Base-by-base conservation (phyloP, 768 basidiomycete species). In the Pisolithus orientalis region DNA sequence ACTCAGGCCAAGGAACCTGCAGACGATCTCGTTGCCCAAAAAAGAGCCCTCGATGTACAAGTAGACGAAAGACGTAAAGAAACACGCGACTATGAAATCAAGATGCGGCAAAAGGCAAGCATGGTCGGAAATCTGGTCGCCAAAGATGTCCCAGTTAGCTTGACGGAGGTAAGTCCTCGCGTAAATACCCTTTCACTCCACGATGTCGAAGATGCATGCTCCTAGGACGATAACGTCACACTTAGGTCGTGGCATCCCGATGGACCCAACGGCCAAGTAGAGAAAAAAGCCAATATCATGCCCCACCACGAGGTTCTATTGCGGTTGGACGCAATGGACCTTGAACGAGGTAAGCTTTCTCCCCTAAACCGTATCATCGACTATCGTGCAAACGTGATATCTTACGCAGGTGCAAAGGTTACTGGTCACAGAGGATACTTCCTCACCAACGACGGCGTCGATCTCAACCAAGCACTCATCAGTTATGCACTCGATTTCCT, bases 261-360 rank as follows among this genome's bases (percentile, higher is more conserved):
- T 37, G 88, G 85, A 6, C 81, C 84, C 24, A 75, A 80, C 53
- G 84, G 73, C 28, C 82, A 90, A 58, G 87, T 85, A 24, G 80
- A 85, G 59, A 79, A 82, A 60, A 82, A 80, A 65, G 72, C 77
- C 4, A 85, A 80, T 46, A 92, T 98, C 63, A 79, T 98, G 72
- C 85, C 95, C n/a, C 96, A 99, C 68, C 94, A 99, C 62, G 96
- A 99, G 73, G 92, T 98, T 25, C 79, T 99, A 44, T 80, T 93
- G 44, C 81, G 92, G 40, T 74, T 99, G 27, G 96, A 96, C 62
- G 94, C 92, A 24, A 94, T 95, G 81, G 96, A 98, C 68, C 83
- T 96, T 44, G 96, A 99, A 68, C 81, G 96, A 68, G 96, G 92
- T 86, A 55, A 29, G 38, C 50, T 10, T 34, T 31, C 16, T 13